phyloP scores from a whole-genome alignment of 2,329 filamentous ascomycete genomes.

The Talaromyces sp. region DNA sequence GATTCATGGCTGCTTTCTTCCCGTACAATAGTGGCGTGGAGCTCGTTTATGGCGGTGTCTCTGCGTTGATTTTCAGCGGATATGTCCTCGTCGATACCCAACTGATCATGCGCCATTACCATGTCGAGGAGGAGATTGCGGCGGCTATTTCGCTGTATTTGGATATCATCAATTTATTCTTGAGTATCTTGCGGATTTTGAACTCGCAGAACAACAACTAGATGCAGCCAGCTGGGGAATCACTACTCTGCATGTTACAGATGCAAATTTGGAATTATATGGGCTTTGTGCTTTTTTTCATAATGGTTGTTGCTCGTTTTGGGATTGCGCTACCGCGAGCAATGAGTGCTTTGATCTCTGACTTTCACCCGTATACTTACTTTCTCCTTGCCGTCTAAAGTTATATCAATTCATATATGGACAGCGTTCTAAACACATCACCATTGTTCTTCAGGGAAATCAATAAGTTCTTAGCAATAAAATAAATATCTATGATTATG shows the following conservation, averaged over 20 bases:
- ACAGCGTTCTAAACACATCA: no score
- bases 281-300: background rate
- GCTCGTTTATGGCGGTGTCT: conserved; percentile 75
- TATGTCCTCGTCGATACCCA: conserved; percentile 98
- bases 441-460: no score
- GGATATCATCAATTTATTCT: conserved; percentile 94
- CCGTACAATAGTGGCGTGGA: conserved; percentile 77
- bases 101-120: conserved; percentile 89
- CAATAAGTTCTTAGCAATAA: background rate
- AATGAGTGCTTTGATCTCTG: background rate
- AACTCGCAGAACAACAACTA: conserved; percentile 96
- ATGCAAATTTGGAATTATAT: background rate
- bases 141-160: conserved; percentile 92
- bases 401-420: background rate
- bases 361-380: background rate
- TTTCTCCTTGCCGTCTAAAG: background rate
- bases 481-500: conserved; percentile 9
- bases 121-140: conserved; percentile 96
- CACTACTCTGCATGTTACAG: background rate
- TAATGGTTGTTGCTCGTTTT: background rate
- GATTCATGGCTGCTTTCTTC: conserved; percentile 89
- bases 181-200: conserved; percentile 89
- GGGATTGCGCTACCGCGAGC: background rate
- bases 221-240: background rate
- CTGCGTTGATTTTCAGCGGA: conserved; percentile 82